These are phyloP conservation scores for Raffaelea albimanens DNA, from an alignment of 2,329 filamentous ascomycete species.

Conservation along the genomic window DNA sequence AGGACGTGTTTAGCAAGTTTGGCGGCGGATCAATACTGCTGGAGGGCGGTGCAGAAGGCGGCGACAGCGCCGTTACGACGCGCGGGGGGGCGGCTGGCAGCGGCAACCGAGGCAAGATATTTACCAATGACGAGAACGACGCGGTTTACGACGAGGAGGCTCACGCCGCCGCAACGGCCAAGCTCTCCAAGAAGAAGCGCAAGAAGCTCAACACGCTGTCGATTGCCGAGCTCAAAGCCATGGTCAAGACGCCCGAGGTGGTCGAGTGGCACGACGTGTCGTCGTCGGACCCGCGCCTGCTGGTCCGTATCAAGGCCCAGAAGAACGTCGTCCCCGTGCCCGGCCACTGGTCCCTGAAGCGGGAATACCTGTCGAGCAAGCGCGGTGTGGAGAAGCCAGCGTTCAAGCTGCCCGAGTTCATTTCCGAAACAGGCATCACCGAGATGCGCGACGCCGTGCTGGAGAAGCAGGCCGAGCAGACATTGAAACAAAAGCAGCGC, in stretches of 20 bases:
- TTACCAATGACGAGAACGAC: slow-evolving; percentile 74
- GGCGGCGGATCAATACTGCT: slow-evolving; percentile 40
- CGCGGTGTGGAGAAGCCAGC: slow-evolving; percentile 92
- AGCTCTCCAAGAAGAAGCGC: slow-evolving; percentile 87
- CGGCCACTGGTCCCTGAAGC: slow-evolving; percentile 87
- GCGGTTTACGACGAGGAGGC: slow-evolving; percentile 80
- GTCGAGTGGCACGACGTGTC: slow-evolving; percentile 97
- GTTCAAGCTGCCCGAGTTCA: slow-evolving; percentile 90
- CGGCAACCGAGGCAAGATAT: slow-evolving; percentile 75
- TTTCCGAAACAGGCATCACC: slow-evolving; percentile 91
- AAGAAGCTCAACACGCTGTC: slow-evolving; percentile 89
- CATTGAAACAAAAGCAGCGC: slow-evolving; percentile 88
- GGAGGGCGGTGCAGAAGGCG: no score
- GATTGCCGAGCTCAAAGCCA: slow-evolving; percentile 83
- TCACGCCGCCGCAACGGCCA: slow-evolving; percentile 35
- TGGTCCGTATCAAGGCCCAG: slow-evolving; percentile 91
- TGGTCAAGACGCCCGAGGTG: slow-evolving; percentile 83
- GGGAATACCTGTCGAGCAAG: slow-evolving; percentile 95
- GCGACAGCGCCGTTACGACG: slow-evolving; percentile 30
- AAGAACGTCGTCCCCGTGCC: slow-evolving; percentile 94
- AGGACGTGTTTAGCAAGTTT: slow-evolving; percentile 74
- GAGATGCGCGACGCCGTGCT: slow-evolving; percentile 97
- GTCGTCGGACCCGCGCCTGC: slow-evolving; percentile 75
- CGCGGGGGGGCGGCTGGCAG: slow-evolving; percentile 54
- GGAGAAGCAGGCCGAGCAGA: slow-evolving; percentile 89